Evolutionary conservation across 2,329 filamentous ascomycete genomes (phyloP).

Genomic region (Ophiostoma himal-ulmi): DNA sequence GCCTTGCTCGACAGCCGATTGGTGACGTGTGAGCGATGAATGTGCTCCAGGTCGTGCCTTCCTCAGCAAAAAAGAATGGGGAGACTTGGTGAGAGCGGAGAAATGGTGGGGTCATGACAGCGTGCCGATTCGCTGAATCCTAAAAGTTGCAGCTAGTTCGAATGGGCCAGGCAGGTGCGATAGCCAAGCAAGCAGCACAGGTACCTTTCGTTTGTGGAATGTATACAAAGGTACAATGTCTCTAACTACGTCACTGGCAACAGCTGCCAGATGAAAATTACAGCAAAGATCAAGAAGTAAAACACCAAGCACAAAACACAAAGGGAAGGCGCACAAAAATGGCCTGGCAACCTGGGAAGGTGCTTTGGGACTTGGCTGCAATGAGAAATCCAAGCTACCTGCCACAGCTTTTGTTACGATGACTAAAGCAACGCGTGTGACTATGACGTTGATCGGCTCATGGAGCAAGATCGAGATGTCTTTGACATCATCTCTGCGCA

Average conservation of each 20-base stretch:
- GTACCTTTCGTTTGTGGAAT: not conserved
- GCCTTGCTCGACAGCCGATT: constrained; percentile 9
- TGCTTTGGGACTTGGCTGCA: not conserved
- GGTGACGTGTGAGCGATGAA: constrained; percentile 19
- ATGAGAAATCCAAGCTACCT: not conserved
- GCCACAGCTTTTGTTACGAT: not conserved
- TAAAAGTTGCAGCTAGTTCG: constrained; percentile 4
- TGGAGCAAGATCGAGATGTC: constrained; percentile 12
- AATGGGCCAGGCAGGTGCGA: constrained; percentile 3
- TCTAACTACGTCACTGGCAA: constrained; percentile 7
- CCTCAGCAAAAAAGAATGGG: not conserved
- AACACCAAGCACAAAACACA: not conserved
- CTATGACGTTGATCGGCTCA: constrained; percentile 4
- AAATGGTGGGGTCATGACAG: constrained; percentile 2
- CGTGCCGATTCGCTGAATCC: not conserved
- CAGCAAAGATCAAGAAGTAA: not conserved
- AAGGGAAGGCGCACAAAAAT: not conserved
- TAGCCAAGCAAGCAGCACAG: not conserved
- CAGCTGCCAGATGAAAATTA: not conserved
- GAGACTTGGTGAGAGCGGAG: constrained; percentile 3
- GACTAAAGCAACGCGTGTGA: not conserved
- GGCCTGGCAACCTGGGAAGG: not conserved
- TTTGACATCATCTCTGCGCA: constrained; percentile 6
- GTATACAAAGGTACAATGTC: not conserved
- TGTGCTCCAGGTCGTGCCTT: constrained; percentile 8